Base-by-base conservation (phyloP, 148 eudicot species). In the Vaccinium corymbosum region DNA sequence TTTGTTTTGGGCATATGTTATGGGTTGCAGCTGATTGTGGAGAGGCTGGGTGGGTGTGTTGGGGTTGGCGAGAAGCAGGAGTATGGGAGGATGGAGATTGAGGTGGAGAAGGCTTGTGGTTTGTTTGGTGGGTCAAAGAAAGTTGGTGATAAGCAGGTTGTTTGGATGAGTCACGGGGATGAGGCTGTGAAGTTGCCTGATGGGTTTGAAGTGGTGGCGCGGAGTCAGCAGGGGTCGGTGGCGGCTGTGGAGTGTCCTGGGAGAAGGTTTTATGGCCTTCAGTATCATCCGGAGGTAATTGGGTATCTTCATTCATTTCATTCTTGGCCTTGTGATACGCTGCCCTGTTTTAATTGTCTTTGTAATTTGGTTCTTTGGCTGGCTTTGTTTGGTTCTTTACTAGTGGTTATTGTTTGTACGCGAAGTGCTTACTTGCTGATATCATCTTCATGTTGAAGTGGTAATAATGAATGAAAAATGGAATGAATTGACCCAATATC, bases 161-260 rank as follows among this genome's bases (percentile, higher is more conserved):
- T 94, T 77, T 97, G 99, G 99, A 97, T 97, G 99, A 97, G 98
- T 66, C 99, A 97, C 76, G 98, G 98, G 0, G 99, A 97, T 68
- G 99, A 94, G 90, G 99, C 92, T 11, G 94, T 88, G 56, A 87
- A 72, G 71, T 79, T 97, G 88, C 99, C 99, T 9, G 91, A 89
- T 4, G 98, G 98, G 88, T 97, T 97, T 83, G 88, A 92, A 48
- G 96, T 94, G 29, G 93, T 91, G 81, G 95, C 97, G 2, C 86
- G 94, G 85, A 97, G 98, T 62, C 86, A 89, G 27, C 95, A 93
- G 82, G 99, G 99, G 49, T 86, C 87, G 15, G 94, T 97, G 82
- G 98, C 99, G 4, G 99, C 99, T 0, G 89, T 97, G 25, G 94
- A 97, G 91, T 88, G 92, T 86, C 89, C 83, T 1, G 82, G 7